phyloP scores from a whole-genome alignment of 2,329 filamentous ascomycete species.

The Trichoderma sp. region DNA sequence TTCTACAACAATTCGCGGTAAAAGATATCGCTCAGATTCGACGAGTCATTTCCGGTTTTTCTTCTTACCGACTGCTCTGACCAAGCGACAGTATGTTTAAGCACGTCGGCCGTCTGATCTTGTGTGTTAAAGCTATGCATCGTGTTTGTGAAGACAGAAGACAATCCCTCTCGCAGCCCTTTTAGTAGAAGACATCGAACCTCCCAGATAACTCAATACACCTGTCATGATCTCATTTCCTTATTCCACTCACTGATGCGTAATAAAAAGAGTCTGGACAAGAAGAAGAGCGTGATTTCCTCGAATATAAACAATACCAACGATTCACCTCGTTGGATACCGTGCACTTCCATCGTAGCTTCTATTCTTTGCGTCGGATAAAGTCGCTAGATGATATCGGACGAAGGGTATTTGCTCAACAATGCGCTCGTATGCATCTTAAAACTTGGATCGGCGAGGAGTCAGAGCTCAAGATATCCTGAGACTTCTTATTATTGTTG shows the following conservation, averaged over 20 bases:
- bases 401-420: neutral
- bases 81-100: neutral
- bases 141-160: too few species aligned
- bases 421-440: neutral
- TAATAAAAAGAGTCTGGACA: neutral
- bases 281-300: neutral
- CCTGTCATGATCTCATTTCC: neutral
- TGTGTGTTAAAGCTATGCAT: neutral
- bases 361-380: neutral
- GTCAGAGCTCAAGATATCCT: neutral
- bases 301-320: neutral
- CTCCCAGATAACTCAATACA: neutral
- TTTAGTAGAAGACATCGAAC: neutral
- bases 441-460: neutral
- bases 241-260: neutral
- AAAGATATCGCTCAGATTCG: neutral
- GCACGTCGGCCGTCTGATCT: neutral
- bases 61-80: neutral
- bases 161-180: neutral
- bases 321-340: too few species aligned
- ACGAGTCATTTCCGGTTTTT: neutral
- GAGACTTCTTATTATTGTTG: neutral
- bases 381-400: neutral
- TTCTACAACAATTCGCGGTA: neutral
- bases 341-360: neutral